phyloP scores from a whole-genome alignment of 2,329 filamentous ascomycete genomes.

The Botryosphaeria dothidea region DNA sequence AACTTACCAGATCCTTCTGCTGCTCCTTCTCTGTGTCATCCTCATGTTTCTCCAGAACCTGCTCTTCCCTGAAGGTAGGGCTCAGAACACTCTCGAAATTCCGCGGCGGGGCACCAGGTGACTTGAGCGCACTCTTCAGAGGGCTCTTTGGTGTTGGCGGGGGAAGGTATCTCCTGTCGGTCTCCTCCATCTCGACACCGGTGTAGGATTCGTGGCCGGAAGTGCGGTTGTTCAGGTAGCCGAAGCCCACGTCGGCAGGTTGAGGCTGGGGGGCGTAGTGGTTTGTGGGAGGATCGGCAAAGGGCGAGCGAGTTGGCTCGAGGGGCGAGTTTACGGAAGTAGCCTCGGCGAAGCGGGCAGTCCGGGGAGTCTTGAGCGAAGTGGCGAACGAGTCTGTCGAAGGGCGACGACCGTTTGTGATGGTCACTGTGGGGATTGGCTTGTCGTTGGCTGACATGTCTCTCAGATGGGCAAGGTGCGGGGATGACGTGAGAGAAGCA shows the following conservation, averaged over 20 bases:
- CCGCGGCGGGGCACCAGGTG: conserved; percentile 74
- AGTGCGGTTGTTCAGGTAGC: conserved; percentile 71
- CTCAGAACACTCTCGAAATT: conserved; percentile 77
- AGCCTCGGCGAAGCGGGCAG: conserved; percentile 78
- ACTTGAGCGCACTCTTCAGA: conserved; percentile 86
- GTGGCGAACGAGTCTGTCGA: conserved; percentile 39
- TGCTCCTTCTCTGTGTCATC: conserved; percentile 81
- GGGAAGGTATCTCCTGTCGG: conserved; percentile 47
- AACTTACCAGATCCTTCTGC: conserved; percentile 79
- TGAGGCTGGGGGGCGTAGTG: conserved; percentile 64
- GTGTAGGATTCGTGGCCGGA: conserved; percentile 26
- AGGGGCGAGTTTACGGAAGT: conserved; percentile 77
- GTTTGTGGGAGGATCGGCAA: conserved; percentile 59
- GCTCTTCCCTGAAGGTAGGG: conserved; percentile 88
- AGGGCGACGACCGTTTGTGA: conserved; percentile 41
- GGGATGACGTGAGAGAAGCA: conserved; percentile 34
- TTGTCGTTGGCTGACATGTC: conserved; percentile 50
- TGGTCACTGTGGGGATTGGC: conserved; percentile 42
- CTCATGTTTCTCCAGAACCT: conserved; percentile 83
- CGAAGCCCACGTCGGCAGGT: conserved; percentile 87
- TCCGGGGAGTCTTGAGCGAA: conserved; percentile 65
- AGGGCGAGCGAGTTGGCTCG: conserved; percentile 58
- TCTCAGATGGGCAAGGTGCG: conserved; percentile 32
- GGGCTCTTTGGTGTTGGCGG: conserved; percentile 68
- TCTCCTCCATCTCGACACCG: conserved; percentile 57